These are phyloP conservation scores for Cladophialophora yegresii DNA, from an alignment of 2,329 filamentous ascomycete species.

Conservation along the genomic window DNA sequence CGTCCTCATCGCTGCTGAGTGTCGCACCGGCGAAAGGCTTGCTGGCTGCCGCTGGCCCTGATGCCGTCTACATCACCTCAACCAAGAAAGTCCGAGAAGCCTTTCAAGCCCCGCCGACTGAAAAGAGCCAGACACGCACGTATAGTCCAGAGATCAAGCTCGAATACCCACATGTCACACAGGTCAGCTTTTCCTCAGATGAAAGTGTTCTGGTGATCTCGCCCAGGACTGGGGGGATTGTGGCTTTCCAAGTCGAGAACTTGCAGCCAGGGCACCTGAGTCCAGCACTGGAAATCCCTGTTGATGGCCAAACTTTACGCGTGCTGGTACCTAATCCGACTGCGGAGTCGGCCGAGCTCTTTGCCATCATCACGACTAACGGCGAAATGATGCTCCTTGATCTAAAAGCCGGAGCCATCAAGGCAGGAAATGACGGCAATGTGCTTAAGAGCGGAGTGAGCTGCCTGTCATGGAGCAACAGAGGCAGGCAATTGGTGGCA, in stretches of 20 bases:
- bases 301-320: conserved; percentile 72
- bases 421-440: conserved; percentile 61
- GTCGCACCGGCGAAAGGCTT: conserved; percentile 79
- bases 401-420: conserved; percentile 65
- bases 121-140: conserved; percentile 54
- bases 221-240: conserved; percentile 76
- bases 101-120: conserved; percentile 52
- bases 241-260: conserved; percentile 74
- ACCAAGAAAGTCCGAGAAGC: conserved; percentile 77
- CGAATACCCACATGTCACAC: conserved; percentile 74
- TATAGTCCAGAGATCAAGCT: conserved; percentile 76
- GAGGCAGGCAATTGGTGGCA: conserved; percentile 88
- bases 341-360: conserved; percentile 67
- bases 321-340: conserved; percentile 67
- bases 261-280: conserved; percentile 67
- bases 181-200: conserved; percentile 87
- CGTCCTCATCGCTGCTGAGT: conserved; percentile 79
- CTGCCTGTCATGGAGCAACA: conserved; percentile 86
- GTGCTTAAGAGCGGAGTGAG: conserved; percentile 74
- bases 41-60: conserved; percentile 82
- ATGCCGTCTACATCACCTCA: conserved; percentile 71
- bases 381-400: conserved; percentile 85
- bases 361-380: conserved; percentile 76
- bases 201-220: conserved; percentile 82
- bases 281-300: conserved; percentile 72